These are phyloP conservation scores for Mycena belliarum DNA, from an alignment of 768 basidiomycete species.

Conservation along the genomic window DNA sequence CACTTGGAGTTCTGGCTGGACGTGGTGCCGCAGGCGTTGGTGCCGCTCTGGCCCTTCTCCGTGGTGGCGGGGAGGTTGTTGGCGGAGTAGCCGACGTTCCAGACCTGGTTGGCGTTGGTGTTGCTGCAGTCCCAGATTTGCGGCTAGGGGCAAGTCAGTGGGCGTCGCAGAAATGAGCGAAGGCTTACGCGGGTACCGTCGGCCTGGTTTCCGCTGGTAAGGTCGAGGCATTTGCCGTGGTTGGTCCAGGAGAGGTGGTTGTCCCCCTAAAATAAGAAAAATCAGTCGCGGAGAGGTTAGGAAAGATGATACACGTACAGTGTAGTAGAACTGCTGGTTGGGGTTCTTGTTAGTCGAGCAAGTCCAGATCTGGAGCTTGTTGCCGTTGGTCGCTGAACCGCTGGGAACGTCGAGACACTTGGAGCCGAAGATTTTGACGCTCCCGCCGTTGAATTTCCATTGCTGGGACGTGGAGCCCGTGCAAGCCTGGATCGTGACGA, in stretches of 20 bases:
- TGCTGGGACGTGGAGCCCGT: constrained; percentile 45
- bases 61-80: constrained; percentile 46
- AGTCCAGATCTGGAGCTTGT: constrained; percentile 54
- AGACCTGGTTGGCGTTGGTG: constrained; percentile 50
- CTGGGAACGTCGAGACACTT: constrained; percentile 53
- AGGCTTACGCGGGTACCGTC: constrained; percentile 44
- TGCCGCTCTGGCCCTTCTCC: constrained; percentile 63
- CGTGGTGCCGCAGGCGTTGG: constrained; percentile 65
- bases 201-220: constrained; percentile 40
- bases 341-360: constrained; percentile 37
- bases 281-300: background rate
- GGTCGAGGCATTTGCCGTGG: constrained; percentile 51
- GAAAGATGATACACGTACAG: constrained; percentile 26
- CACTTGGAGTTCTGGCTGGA: constrained; percentile 62
- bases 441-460: constrained; percentile 48
- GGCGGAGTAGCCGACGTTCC: constrained; percentile 51
- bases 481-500: constrained; percentile 49
- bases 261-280: constrained; percentile 23
- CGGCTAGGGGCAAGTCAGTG: constrained; percentile 31
- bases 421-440: constrained; percentile 40
- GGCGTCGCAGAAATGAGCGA: background rate
- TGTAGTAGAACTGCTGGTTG: constrained; percentile 51
- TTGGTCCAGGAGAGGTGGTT: constrained; percentile 49
- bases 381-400: constrained; percentile 44
- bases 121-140: constrained; percentile 47